Conservation (phyloP, 2,329 filamentous ascomycete species). For the Trichoderma sp. region DNA sequence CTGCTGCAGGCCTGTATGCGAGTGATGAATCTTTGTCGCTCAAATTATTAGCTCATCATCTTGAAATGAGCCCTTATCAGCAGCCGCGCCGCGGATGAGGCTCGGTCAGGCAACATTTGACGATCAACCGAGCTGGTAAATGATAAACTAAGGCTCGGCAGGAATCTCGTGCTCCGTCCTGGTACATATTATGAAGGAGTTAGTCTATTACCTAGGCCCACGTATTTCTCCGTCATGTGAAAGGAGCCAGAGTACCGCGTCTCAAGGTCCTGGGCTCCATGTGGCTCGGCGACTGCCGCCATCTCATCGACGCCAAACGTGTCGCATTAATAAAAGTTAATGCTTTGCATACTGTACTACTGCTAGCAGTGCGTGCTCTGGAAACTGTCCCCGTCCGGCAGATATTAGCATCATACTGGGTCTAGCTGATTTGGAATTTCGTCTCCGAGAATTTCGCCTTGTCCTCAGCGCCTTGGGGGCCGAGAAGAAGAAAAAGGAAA, state of each 20-base stretch:
- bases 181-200: background rate
- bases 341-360: constrained; percentile 6
- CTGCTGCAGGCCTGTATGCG: background rate
- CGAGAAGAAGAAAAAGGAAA: background rate
- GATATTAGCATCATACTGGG: constrained; percentile 4
- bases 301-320: background rate
- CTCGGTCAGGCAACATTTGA: background rate
- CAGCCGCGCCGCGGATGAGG: background rate
- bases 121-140: background rate
- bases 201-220: constrained; percentile 6
- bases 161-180: background rate
- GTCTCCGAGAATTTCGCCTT: background rate
- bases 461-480: background rate
- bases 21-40: background rate
- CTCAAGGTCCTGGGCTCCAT: background rate
- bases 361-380: background rate
- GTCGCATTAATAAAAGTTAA: constrained; percentile 3
- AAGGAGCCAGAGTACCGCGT: background rate
- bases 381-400: background rate
- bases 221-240: constrained; percentile 18
- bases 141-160: background rate
- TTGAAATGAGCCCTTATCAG: background rate
- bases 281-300: background rate
- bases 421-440: constrained; percentile 12
- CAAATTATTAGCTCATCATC: background rate